Base-by-base conservation (phyloP, 192 early-diverging fungal genomes). In the Thamnidium elegans region DNA sequence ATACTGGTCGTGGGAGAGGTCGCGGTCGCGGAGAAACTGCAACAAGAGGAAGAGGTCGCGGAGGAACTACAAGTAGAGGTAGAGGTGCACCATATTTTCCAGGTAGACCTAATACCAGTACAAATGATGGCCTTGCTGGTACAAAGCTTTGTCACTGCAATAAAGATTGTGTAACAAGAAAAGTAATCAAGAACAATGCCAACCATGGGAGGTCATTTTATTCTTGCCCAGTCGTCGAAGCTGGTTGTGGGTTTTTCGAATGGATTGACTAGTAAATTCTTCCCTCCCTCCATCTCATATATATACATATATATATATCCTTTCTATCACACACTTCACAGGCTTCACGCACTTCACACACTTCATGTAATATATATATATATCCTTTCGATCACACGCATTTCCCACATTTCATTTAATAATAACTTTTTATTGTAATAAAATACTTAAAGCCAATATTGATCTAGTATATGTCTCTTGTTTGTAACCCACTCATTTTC, bases 131-230 rank as follows among this genome's bases (percentile, higher is more conserved):
- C 34, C 20, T 32, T 52, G 14, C 39, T 68, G 26, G 15, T 46
- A 15, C 42, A 23, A 58, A 50, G 45, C 39, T 31, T 7, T 46
- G 56, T 8, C 32, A 61, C 23, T 39, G 55, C 45, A 39, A 61
- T 19, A 26, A 19, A 0, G 56, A 66, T 1, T 13, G 69, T 26
- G 17, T 32, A 23, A 23, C 31, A 30, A 11, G 32, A 30, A 53
- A 72, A 21, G 48, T 46, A 20, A 55, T 20, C 23, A 59, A 75
- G 48, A 54, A 54, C 15, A 66, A 68, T 11, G 50, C 62, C 1
- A 77, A 68, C 58, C 68, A 48, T 45, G 67, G 55, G 1, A 44
- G 63, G 0, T 11, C 15, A 13, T 73, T 68, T 7, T 80, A 70
- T 58, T 10, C 15, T 4, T 79, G 82, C 51, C n/a, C 51, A 39